phyloP scores from a whole-genome alignment of 306 rosid species.

The Sicyos edulis region DNA sequence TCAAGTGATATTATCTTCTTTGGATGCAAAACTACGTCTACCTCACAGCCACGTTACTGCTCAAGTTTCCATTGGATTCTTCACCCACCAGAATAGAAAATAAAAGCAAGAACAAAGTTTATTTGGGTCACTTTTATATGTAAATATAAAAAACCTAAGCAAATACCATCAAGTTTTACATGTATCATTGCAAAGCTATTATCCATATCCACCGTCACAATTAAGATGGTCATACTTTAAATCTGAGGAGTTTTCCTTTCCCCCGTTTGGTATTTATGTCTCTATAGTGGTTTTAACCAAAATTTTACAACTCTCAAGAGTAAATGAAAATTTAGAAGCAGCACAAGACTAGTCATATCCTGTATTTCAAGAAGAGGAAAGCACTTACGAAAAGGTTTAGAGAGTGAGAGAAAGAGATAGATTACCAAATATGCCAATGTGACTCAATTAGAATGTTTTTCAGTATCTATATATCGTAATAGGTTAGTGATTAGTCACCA shows the following conservation, averaged over 20 bases:
- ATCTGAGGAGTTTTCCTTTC: background rate
- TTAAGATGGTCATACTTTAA: background rate
- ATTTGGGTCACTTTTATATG: conserved; percentile 5
- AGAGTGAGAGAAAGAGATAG: background rate
- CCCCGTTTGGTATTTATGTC: background rate
- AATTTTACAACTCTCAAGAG: background rate
- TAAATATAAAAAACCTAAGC: background rate
- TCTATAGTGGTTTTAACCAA: conserved; percentile 2
- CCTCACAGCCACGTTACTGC: background rate
- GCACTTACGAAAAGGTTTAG: background rate
- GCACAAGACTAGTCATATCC: background rate
- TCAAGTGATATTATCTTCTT: conserved; percentile 24
- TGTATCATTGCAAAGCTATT: background rate
- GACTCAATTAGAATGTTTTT: background rate
- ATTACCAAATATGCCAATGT: background rate
- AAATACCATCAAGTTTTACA: background rate
- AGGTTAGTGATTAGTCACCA: too few relatives aligned
- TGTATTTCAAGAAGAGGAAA: background rate
- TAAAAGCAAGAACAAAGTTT: background rate
- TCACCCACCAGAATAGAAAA: background rate
- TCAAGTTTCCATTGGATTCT: conserved; percentile 8
- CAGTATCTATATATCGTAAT: background rate
- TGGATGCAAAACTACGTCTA: background rate
- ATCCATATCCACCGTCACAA: background rate
- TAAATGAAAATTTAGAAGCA: background rate